These are phyloP conservation scores for Thamnidium elegans DNA, from an alignment of 192 early-diverging fungal species.

Conservation along the genomic window DNA sequence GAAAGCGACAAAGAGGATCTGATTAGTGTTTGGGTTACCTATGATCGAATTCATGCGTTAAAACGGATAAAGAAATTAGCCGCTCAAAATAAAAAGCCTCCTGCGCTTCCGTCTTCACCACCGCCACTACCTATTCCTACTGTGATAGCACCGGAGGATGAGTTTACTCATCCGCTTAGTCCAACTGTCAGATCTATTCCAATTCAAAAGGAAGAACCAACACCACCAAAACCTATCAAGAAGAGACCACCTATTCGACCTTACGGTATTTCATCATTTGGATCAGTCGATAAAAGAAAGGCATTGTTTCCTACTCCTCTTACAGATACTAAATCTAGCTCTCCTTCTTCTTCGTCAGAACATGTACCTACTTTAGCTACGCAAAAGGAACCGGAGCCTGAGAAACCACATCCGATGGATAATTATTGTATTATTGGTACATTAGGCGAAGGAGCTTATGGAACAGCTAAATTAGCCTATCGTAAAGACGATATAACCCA, in stretches of 20 bases:
- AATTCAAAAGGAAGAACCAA: background rate
- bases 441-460: slow-evolving; percentile 70
- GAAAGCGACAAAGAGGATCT: slow-evolving; percentile 47
- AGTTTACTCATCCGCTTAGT: too few species aligned
- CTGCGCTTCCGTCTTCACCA: too few species aligned
- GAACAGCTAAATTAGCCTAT: slow-evolving; percentile 57
- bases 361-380: too few species aligned
- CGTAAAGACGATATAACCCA: slow-evolving; percentile 47
- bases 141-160: too few species aligned
- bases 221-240: background rate
- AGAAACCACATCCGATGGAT: slow-evolving; percentile 4
- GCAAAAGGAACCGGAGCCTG: too few species aligned
- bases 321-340: too few species aligned
- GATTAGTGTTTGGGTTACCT: slow-evolving; percentile 63
- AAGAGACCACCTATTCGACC: slow-evolving; percentile 8
- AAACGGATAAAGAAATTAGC: background rate
- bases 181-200: too few species aligned
- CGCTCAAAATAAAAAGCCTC: too few species aligned
- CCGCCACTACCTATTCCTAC: too few species aligned
- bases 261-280: slow-evolving; percentile 17
- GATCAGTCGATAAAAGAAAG: slow-evolving; percentile 3
- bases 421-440: slow-evolving; percentile 58
- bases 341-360: too few species aligned
- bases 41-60: slow-evolving; percentile 47
- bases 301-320: background rate